Conservation (phyloP, 345 rosid species). For the Nasturtium officinale region DNA sequence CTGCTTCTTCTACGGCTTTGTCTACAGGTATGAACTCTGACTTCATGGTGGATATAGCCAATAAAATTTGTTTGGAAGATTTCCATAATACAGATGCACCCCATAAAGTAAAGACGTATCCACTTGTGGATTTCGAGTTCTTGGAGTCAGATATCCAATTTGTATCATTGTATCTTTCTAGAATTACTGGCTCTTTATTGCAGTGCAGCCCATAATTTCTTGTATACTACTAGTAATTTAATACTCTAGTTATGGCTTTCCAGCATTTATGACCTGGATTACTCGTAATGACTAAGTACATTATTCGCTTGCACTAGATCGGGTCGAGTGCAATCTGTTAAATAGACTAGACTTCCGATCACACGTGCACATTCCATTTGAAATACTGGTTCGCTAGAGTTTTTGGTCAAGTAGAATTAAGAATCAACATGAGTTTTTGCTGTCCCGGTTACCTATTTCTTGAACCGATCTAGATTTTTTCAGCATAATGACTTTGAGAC, state of each 20-base stretch:
- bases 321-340: background rate
- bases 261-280: background rate
- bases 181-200: background rate
- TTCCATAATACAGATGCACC: too few species aligned
- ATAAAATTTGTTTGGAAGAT: too few species aligned
- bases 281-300: background rate
- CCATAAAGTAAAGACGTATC: too few species aligned
- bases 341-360: too few species aligned
- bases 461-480: background rate
- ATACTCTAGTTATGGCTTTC: background rate
- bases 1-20: too few species aligned
- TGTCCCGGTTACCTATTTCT: background rate
- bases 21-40: too few species aligned
- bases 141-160: background rate
- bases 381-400: background rate
- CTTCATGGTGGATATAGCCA: too few species aligned
- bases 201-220: background rate
- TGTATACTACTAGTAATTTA: background rate
- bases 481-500: background rate
- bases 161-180: background rate
- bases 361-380: background rate
- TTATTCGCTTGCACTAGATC: background rate
- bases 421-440: background rate
- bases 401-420: background rate
- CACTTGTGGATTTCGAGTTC: too few species aligned